Conservation (phyloP, 2,329 filamentous ascomycete genomes). For the Leptographium radiaticola region DNA sequence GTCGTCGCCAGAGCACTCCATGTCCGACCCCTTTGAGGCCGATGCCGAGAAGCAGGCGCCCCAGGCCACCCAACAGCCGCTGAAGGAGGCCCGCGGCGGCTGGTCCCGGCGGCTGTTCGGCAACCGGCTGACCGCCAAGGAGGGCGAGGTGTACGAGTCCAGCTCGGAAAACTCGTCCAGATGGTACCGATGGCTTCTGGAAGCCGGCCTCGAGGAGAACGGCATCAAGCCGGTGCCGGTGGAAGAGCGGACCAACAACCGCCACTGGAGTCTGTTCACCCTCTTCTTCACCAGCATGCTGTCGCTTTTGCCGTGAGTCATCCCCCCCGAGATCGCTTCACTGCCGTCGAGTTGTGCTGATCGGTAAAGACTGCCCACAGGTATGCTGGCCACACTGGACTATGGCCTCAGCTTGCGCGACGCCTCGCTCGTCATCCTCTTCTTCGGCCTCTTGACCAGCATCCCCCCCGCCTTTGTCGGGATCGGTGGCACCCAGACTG, state of each 20-base stretch:
- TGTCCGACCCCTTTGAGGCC: neutral
- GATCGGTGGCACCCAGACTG: slow-evolving; percentile 40
- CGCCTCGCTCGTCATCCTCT: slow-evolving; percentile 42
- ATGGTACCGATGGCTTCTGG: slow-evolving; percentile 30
- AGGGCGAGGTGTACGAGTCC: slow-evolving; percentile 20
- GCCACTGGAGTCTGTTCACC: slow-evolving; percentile 44
- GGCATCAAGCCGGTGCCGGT: slow-evolving; percentile 43
- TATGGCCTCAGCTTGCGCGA: slow-evolving; percentile 43
- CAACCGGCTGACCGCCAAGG: slow-evolving; percentile 16
- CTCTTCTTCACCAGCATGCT: slow-evolving; percentile 46
- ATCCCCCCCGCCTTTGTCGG: slow-evolving; percentile 42
- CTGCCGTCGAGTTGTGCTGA: neutral
- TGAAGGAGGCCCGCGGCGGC: neutral
- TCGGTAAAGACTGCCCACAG: slow-evolving; percentile 36
- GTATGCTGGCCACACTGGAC: slow-evolving; percentile 40
- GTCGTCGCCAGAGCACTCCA: slow-evolving; percentile 3
- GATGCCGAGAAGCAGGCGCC: slow-evolving; percentile 13
- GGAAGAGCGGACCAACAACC: slow-evolving; percentile 37
- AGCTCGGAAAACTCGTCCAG: slow-evolving; percentile 17
- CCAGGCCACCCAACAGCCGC: neutral
- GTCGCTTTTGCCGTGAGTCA: slow-evolving; percentile 42
- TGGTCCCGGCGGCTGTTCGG: slow-evolving; percentile 10
- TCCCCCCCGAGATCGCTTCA: neutral
- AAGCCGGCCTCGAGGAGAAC: slow-evolving; percentile 36
- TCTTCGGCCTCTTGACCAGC: slow-evolving; percentile 42